Percentiles rank a stretch among this genome's conserved stretches.
These are phyloP conservation scores for Podospora sp. DNA, from an alignment of 495 filamentous ascomycete species.

Conservation along the genomic window DNA sequence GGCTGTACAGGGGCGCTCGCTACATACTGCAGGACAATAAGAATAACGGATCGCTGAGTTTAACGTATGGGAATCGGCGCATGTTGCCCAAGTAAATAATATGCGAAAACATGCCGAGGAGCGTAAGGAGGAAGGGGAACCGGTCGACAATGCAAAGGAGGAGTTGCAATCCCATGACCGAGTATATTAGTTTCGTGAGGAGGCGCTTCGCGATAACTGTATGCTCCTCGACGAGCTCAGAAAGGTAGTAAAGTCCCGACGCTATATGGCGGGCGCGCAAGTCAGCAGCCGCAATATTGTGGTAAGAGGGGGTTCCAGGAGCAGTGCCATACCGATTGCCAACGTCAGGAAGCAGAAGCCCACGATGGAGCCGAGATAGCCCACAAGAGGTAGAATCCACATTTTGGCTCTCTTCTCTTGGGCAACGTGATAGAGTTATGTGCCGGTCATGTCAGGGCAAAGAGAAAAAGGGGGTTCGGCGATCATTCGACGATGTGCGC, in stretches of 20 bases:
- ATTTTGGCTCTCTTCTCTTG: conserved; percentile 50
- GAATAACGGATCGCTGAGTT: conserved; percentile 86
- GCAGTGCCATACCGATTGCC: conserved; percentile 70
- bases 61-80: conserved; percentile 84
- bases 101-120: conserved; percentile 80
- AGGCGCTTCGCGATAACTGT: conserved; percentile 88
- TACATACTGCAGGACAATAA: conserved; percentile 73
- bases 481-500: neutral
- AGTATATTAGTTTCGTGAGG: conserved; percentile 82
- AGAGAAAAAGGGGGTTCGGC: neutral
- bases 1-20: neutral
- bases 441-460: neutral
- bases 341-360: conserved; percentile 93
- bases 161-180: conserved; percentile 72
- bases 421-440: neutral
- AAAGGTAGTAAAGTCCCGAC: conserved; percentile 96
- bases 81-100: conserved; percentile 88
- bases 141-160: conserved; percentile 79
- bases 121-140: conserved; percentile 73
- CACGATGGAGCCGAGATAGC: conserved; percentile 82
- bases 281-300: neutral
- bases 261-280: conserved; percentile 51
- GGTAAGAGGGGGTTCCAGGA: neutral
- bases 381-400: conserved; percentile 90
- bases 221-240: conserved; percentile 96